These are phyloP conservation scores for Chaetomium sp. DNA, from an alignment of 2,329 filamentous ascomycete species.

Conservation along the genomic window DNA sequence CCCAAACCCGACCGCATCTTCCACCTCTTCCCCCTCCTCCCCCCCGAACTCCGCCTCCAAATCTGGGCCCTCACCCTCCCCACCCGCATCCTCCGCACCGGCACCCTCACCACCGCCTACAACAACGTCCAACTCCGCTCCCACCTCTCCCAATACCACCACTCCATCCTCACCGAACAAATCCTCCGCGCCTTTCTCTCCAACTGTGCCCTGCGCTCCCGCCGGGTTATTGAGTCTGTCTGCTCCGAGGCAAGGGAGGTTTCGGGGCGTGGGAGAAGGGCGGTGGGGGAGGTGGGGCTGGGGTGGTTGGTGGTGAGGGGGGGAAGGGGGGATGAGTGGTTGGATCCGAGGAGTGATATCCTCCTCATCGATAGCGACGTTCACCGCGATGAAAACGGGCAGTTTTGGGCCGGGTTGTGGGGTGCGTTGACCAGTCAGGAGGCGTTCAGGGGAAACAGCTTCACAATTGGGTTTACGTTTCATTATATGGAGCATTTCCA, in stretches of 20 bases:
- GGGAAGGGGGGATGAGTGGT: neutral
- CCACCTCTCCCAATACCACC: neutral
- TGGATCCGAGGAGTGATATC: constrained; percentile 7
- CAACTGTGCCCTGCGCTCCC: too few relatives aligned
- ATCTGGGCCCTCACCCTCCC: constrained; percentile 13
- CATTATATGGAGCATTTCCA: too few relatives aligned
- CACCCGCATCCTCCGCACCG: neutral
- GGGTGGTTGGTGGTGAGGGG: neutral
- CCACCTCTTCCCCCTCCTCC: constrained; percentile 3
- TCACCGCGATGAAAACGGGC: neutral
- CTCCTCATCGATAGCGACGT: constrained; percentile 6
- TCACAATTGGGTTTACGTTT: too few relatives aligned
- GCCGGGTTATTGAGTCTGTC: too few relatives aligned
- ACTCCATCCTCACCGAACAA: neutral
- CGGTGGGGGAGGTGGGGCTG: neutral
- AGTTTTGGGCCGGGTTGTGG: neutral
- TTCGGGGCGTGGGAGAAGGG: too few relatives aligned
- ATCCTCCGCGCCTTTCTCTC: too few relatives aligned
- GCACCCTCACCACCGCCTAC: neutral
- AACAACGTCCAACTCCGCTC: neutral
- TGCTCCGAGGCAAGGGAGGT: too few relatives aligned
- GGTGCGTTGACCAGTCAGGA: neutral
- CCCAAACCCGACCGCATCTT: neutral
- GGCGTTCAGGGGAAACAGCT: neutral
- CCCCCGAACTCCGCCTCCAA: constrained; percentile 1